Evolutionary conservation across 495 filamentous ascomycete species (phyloP).

Genomic region (Tuber indicum): DNA sequence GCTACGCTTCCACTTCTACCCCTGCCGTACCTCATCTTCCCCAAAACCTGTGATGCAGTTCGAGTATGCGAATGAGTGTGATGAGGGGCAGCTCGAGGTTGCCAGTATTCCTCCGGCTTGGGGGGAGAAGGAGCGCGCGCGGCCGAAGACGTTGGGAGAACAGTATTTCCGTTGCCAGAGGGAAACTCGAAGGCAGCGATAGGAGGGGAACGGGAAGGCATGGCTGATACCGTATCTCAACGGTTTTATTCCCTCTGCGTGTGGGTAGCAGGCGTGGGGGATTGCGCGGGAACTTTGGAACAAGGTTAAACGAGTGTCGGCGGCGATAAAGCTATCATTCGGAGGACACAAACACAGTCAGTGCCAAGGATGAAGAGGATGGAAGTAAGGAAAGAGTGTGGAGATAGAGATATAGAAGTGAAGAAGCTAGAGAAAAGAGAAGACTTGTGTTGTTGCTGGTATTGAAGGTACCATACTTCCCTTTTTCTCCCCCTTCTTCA

Average conservation of each 20-base stretch:
- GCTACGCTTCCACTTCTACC: constrained; percentile 34
- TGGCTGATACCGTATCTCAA: constrained; percentile 11
- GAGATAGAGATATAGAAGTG: background rate
- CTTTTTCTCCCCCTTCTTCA: background rate
- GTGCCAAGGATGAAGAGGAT: background rate
- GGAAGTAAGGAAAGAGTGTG: background rate
- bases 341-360: background rate
- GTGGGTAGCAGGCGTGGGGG: constrained; percentile 4
- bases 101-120: constrained; percentile 26
- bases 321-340: constrained; percentile 3
- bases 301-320: constrained; percentile 10
- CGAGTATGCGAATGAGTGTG: constrained; percentile 19
- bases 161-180: constrained; percentile 9
- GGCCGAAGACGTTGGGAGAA: constrained; percentile 28
- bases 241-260: background rate
- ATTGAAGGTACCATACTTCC: background rate
- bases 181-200: constrained; percentile 27
- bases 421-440: background rate
- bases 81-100: constrained; percentile 23
- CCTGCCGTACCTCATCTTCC: constrained; percentile 35
- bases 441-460: background rate
- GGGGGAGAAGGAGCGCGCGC: constrained; percentile 25
- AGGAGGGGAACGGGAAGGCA: constrained; percentile 32
- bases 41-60: constrained; percentile 29
- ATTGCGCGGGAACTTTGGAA: constrained; percentile 2